Evolutionary conservation across 805 yeast genomes (phyloP).

Genomic region (Myxozyma vanderwaltii): DNA sequence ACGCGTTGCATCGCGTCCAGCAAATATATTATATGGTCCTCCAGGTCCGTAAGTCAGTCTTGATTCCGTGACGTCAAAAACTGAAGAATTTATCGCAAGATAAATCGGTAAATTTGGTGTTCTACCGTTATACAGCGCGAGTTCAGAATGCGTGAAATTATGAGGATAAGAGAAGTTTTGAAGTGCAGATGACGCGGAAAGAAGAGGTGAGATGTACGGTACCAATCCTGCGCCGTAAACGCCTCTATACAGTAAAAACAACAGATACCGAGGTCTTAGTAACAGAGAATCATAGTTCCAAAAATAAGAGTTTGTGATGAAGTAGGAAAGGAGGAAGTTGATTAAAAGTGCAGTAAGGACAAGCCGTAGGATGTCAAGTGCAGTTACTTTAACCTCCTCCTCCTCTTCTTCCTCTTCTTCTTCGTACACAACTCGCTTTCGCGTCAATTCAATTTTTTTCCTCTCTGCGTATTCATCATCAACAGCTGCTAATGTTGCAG

Average conservation of each 20-base stretch:
- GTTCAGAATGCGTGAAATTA: slow-evolving; percentile 49
- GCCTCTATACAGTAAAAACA: slow-evolving; percentile 33
- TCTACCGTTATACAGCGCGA: slow-evolving; percentile 56
- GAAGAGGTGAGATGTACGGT: background rate
- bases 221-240: background rate
- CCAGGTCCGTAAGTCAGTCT: slow-evolving; percentile 58
- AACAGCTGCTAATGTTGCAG: background rate
- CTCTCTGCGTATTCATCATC: background rate
- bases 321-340: slow-evolving; percentile 56
- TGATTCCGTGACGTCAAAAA: slow-evolving; percentile 62
- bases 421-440: too few species aligned
- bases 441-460: background rate
- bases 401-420: background rate
- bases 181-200: slow-evolving; percentile 9
- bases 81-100: slow-evolving; percentile 60
- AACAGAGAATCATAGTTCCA: slow-evolving; percentile 65
- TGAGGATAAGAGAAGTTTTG: slow-evolving; percentile 36
- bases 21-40: slow-evolving; percentile 58
- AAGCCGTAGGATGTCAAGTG: background rate
- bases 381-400: background rate
- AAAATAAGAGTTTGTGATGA: slow-evolving; percentile 56
- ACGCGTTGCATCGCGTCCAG: slow-evolving; percentile 69
- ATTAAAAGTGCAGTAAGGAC: slow-evolving; percentile 43
- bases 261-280: slow-evolving; percentile 49
- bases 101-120: slow-evolving; percentile 55